Base-by-base conservation (phyloP, 2,329 filamentous ascomycete species). In the Pseudocercospora crystallina region DNA sequence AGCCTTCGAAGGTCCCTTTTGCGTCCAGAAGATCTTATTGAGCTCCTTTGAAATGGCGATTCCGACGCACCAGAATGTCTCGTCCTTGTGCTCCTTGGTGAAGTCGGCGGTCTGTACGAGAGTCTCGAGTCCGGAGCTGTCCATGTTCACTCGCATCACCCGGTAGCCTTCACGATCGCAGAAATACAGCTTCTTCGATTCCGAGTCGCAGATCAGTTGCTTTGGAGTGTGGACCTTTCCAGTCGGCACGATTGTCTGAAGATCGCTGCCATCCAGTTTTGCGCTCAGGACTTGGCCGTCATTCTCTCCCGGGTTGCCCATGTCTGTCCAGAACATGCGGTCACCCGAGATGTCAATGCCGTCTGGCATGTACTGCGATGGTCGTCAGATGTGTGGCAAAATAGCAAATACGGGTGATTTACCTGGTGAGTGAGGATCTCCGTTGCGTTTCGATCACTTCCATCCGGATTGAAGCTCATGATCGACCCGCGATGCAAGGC, bases 11-110 rank as follows among this genome's bases (percentile, higher is more conserved):
- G 71, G 66, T 0, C 81, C 81, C 57, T 84, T 84, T 43, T 84
- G 80, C 0, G 77, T 80, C 81, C 81, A 85, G 70, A 79, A 84
- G 43, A 84, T 69, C 35, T 75, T 71, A 11, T 72, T 71, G 1
- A 65, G 64, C 0, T 62, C 49, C n/a, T 30, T 34, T 2, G 74
- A 73, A 0, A 84, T 69, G 0, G 75, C 63, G 32, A 85, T 71
- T 2, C 82, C 81, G 7, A 84, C 80, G 46, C 49, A 69, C 64
- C 39, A 56, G 60, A 49, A 33, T 15, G 35, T 59, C 36, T 42
- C 14, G 20, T 54, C 48, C 11, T 61, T 56, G 8, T 59, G 47
- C 30, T 13, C 67, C 47, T 11, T 59, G 31, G 29, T 13, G 49
- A 29, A 32, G 57, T 75, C 76, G 0, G 20, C 20, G 20, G 20